Evolutionary conservation across 2,329 filamentous ascomycete genomes (phyloP), one percentile per base, ranked within the genome.

Genomic region (Xylaria multiplex): DNA sequence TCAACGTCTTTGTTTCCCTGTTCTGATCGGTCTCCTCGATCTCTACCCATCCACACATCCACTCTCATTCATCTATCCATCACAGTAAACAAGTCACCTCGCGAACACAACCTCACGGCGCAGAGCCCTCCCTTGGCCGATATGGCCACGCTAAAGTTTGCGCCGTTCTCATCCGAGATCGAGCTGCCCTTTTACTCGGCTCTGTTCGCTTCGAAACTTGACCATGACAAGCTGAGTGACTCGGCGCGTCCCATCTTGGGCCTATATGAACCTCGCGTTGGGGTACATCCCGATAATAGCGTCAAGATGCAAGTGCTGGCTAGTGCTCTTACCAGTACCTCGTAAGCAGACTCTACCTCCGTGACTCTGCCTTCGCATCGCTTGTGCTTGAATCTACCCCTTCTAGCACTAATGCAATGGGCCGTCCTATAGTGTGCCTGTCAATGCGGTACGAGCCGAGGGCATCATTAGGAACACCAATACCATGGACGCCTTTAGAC

Each of bases 381-480:
- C 40, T 13, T 49, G n/a, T 48, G 58, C 62, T 42, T 16, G n/a
- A 27, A 52, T 19, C 24, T 58, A 59, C 14, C 27, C 35, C 37
- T 24, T 46, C 24, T 35, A 53, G 55, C 50, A 59, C 68, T 76
- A 68, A 76, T 64, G 62, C 75, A 62, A 75, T 63, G 62, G 61
- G n/a, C 37, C 30, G 42, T 52, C 24, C 67, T 52, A 24, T 72
- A 93, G 91, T 70, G 86, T 89, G 24, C 89, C 91, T n/a, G 80
- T 86, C 54, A 89, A 88, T 70, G 88, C 88, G 74, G 92, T 90
- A 76, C 90, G 95, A 72, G 95, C 92, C 52, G 95, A 98, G 79
- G 96, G 96, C 67, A 93, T 92, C 76, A 96, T 99, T 74, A 94
- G 91, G 78, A 99, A 99, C 80, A 91, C 95, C 76, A 99, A 99